These are phyloP conservation scores for Linnemannia exigua DNA, from an alignment of 192 early-diverging fungal species.

Conservation along the genomic window DNA sequence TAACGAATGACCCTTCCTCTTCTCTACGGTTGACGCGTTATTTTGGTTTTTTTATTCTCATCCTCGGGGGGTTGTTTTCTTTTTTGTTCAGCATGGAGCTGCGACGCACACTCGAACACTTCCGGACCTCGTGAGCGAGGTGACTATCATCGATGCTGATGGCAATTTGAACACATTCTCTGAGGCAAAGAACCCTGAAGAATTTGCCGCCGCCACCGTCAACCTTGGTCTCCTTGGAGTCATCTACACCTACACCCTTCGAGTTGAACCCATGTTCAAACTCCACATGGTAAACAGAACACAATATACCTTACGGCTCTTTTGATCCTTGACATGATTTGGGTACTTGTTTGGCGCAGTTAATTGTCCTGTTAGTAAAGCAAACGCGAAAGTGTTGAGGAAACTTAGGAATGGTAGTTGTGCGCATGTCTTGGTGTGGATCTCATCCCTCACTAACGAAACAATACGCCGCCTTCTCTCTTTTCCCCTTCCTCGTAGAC, in stretches of 20 bases:
- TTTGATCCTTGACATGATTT: neutral
- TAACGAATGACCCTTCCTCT: neutral
- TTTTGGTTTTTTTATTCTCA: neutral
- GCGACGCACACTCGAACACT: conserved; percentile 30
- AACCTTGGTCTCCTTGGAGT: conserved; percentile 57
- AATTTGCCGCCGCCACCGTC: conserved; percentile 47
- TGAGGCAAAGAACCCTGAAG: conserved; percentile 24
- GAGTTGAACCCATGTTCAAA: neutral
- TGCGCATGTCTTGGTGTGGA: neutral
- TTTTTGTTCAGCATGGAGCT: conserved; percentile 36
- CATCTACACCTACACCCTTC: conserved; percentile 36
- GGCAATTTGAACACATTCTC: conserved; percentile 44
- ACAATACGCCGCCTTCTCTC: neutral
- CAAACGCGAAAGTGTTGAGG: no score
- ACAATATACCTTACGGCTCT: neutral
- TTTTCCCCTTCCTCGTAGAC: neutral
- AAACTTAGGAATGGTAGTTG: neutral
- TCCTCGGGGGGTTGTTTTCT: no score
- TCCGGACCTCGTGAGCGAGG: conserved; percentile 42
- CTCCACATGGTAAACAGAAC: neutral
- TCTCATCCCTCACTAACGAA: neutral
- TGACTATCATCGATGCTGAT: conserved; percentile 43
- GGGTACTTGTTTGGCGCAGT: neutral
- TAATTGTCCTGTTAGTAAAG: neutral
- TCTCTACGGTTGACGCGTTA: neutral